Base-by-base conservation (phyloP, 257 asterid genomes). In the Nemophila menziesii region DNA sequence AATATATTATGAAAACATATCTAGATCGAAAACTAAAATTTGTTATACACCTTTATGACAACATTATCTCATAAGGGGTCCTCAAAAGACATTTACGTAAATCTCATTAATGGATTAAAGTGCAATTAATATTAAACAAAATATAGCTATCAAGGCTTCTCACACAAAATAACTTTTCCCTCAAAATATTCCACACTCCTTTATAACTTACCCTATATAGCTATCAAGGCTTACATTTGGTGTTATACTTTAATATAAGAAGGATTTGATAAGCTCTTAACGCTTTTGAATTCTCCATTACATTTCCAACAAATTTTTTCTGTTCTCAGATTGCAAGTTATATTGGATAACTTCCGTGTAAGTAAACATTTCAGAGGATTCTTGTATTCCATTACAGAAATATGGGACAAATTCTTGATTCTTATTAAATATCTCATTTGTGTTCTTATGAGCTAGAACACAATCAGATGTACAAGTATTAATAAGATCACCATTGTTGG, bases 231-330 rank as follows among this genome's bases (percentile, higher is more conserved):
- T 81, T 5, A 76, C 80, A 8, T 78, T 74, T 3, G 78, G 74
- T 86, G 77, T n/a, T 80, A 61, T 63, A 77, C 27, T 73, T 77
- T 14, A 73, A 73, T 11, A 78, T 80, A 20, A 81, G 73, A 34
- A 74, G 49, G 45, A 50, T 71, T 60, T 2, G 70, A 34, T 1
- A 67, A 2, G 65, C 55, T 3, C 86, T 86, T 63, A 55, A 82
- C 84, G 64, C 84, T 72, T 22, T 83, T 86, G 46, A 78, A 82
- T 8, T 86, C 93, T 21, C 92, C n/a, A n/a, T n/a, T n/a, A n/a
- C 86, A 49, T 62, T 61, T 20, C 92, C 86, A 10, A 78, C 23
- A 38, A 82, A 38, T 46, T 73, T 73, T n/a, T 13, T 73, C 79
- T 40, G 75, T 73, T 54, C 71, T 60, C 24, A 82, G 75, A 27